Percentiles rank a stretch among this genome's conserved stretches.
These are phyloP conservation scores for Xylaria sp. DNA, from an alignment of 2,329 filamentous ascomycete species.

Conservation along the genomic window DNA sequence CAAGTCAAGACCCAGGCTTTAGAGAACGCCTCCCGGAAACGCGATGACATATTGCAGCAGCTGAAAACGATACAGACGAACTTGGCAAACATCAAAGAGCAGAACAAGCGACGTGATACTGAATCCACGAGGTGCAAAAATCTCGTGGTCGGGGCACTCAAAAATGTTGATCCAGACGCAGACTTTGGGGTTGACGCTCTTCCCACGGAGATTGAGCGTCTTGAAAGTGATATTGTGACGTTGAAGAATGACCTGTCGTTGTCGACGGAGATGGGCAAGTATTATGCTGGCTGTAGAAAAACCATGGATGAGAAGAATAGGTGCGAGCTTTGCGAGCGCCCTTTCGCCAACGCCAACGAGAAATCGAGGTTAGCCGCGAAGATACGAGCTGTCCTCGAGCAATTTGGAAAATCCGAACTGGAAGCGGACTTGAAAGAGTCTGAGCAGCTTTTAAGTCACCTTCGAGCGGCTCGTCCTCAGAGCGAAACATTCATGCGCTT, in stretches of 20 bases:
- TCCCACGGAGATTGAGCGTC: constrained; percentile 53
- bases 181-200: constrained; percentile 61
- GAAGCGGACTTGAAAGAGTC: constrained; percentile 64
- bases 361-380: constrained; percentile 70
- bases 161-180: constrained; percentile 47
- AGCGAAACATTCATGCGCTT: constrained; percentile 79
- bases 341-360: constrained; percentile 66
- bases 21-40: constrained; percentile 68
- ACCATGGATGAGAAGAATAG: constrained; percentile 70
- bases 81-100: constrained; percentile 68
- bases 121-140: constrained; percentile 68
- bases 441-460: constrained; percentile 58
- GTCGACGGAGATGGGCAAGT: constrained; percentile 71
- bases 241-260: constrained; percentile 72
- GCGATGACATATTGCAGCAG: constrained; percentile 74
- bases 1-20: constrained; percentile 63
- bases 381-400: constrained; percentile 67
- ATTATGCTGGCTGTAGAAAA: constrained; percentile 71
- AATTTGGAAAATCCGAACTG: constrained; percentile 65
- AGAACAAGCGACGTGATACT: constrained; percentile 65
- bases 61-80: constrained; percentile 78
- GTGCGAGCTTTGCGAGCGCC: constrained; percentile 77
- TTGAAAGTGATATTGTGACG: constrained; percentile 63
- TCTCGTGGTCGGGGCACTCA: constrained; percentile 57
- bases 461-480: constrained; percentile 67